phyloP scores from a whole-genome alignment of 768 basidiomycete genomes.

The Russula dissimulans region DNA sequence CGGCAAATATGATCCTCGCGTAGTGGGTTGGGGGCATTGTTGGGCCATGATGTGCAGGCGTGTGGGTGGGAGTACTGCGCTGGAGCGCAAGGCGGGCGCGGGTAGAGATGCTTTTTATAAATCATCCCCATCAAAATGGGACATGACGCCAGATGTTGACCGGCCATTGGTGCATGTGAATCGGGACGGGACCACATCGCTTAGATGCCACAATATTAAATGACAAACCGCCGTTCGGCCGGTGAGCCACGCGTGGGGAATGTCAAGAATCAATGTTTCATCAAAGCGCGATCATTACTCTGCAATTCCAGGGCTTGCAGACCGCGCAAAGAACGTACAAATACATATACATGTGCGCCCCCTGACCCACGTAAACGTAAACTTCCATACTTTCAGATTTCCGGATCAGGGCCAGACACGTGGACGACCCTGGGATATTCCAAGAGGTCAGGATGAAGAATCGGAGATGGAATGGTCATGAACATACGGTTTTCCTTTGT shows the following conservation, averaged over 20 bases:
- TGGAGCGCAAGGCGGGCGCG: too few species aligned
- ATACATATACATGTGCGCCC: too few species aligned
- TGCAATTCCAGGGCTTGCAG: too few species aligned
- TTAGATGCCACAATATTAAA: too few species aligned
- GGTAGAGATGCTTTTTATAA: background rate
- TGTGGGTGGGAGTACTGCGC: background rate
- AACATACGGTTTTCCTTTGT: conserved; percentile 64
- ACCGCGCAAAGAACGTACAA: too few species aligned
- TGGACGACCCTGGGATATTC: conserved; percentile 41
- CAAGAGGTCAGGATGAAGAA: background rate
- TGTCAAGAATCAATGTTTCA: too few species aligned
- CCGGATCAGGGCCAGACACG: conserved; percentile 32
- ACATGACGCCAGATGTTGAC: background rate
- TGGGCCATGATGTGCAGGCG: background rate
- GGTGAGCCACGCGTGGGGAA: too few species aligned
- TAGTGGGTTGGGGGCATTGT: conserved; percentile 26
- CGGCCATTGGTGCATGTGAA: background rate
- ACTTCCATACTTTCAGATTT: background rate
- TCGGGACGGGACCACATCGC: too few species aligned
- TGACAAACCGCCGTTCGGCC: too few species aligned
- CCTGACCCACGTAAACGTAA: too few species aligned
- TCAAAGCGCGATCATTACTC: too few species aligned
- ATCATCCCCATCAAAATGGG: background rate
- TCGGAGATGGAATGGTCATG: background rate
- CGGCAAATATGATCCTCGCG: conserved; percentile 64